Evolutionary conservation across 805 yeast species (phyloP).

Genomic region (Pichia pseudocactophila): DNA sequence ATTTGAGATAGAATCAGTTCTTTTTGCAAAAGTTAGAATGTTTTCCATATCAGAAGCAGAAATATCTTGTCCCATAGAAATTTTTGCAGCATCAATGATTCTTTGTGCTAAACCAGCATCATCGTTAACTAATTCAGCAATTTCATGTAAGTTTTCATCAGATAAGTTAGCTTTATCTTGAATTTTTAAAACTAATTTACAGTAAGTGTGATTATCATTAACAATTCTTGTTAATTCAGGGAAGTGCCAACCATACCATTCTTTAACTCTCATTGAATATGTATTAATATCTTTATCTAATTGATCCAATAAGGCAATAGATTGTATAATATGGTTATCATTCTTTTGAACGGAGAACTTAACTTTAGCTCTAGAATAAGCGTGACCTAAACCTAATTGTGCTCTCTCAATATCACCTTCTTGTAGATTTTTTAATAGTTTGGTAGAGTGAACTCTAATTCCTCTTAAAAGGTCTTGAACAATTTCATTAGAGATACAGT

Average conservation of each 20-base stretch:
- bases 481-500: slow-evolving; percentile 82
- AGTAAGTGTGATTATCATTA: slow-evolving; percentile 80
- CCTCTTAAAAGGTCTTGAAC: slow-evolving; percentile 96
- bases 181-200: slow-evolving; percentile 72
- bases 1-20: slow-evolving; percentile 86
- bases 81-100: slow-evolving; percentile 88
- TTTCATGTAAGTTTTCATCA: slow-evolving; percentile 78
- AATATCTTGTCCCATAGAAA: slow-evolving; percentile 98
- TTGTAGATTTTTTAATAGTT: slow-evolving; percentile 83
- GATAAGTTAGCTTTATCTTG: slow-evolving; percentile 78
- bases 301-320: slow-evolving; percentile 94
- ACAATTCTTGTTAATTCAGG: slow-evolving; percentile 92
- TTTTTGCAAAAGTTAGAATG: slow-evolving; percentile 82
- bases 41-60: slow-evolving; percentile 91
- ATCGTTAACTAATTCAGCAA: slow-evolving; percentile 84
- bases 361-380: slow-evolving; percentile 97
- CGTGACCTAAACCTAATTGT: slow-evolving; percentile 97
- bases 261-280: slow-evolving; percentile 93
- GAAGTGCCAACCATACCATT: slow-evolving; percentile 99
- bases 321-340: slow-evolving; percentile 98
- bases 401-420: slow-evolving; percentile 96
- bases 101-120: slow-evolving; percentile 89
- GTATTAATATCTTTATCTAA: slow-evolving; percentile 97
- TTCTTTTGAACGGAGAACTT: slow-evolving; percentile 98
- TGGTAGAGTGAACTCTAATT: slow-evolving; percentile 81